phyloP scores from a whole-genome alignment of 2,329 filamentous ascomycete species.

The Neonectria punicea region DNA sequence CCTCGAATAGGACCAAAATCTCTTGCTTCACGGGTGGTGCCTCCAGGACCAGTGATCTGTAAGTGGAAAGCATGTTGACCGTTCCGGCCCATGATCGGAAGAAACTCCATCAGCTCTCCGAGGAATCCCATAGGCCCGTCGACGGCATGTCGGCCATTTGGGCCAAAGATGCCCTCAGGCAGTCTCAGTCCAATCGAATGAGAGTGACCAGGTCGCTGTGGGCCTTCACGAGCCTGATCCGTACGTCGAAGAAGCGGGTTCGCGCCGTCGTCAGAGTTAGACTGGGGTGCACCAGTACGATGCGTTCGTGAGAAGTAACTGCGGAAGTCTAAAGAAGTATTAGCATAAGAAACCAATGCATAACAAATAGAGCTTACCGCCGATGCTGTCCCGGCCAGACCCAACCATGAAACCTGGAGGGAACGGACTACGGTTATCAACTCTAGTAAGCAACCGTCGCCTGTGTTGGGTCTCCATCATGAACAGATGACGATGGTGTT shows the following conservation, averaged over 20 bases:
- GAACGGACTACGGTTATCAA: constrained; percentile 66
- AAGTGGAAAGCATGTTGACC: constrained; percentile 67
- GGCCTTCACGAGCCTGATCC: constrained; percentile 55
- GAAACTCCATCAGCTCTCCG: constrained; percentile 65
- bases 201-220: constrained; percentile 61
- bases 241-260: constrained; percentile 85
- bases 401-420: constrained; percentile 65
- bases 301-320: constrained; percentile 63
- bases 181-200: constrained; percentile 65
- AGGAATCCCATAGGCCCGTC: constrained; percentile 66
- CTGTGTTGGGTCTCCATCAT: constrained; percentile 62
- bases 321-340: constrained; percentile 55
- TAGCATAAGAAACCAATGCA: constrained; percentile 13
- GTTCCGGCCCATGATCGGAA: constrained; percentile 59
- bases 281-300: constrained; percentile 62
- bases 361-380: constrained; percentile 54
- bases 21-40: constrained; percentile 59
- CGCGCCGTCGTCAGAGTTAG: constrained; percentile 78
- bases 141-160: constrained; percentile 48
- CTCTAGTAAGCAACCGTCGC: constrained; percentile 47
- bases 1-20: constrained; percentile 59
- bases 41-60: constrained; percentile 63
- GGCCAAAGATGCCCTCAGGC: constrained; percentile 57
- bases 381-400: constrained; percentile 63
- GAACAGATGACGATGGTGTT: constrained; percentile 58